phyloP scores from a whole-genome alignment of 306 rosid species.

The Senna tora region DNA sequence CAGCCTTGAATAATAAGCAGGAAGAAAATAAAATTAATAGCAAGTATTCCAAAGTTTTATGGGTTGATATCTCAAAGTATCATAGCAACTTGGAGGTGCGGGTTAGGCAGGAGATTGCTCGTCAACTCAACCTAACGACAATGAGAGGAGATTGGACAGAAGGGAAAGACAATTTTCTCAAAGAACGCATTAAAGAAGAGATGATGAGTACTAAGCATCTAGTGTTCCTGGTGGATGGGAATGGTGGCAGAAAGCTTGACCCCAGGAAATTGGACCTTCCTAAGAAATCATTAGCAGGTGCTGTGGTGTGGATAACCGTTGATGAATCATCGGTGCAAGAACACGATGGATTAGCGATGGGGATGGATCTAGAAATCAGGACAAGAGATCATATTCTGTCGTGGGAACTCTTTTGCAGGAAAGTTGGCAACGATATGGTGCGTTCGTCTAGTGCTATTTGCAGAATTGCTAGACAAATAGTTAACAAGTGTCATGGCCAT shows the following conservation, averaged over 20 bases:
- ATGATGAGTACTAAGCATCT: not conserved
- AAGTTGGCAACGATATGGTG: not conserved
- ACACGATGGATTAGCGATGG: not conserved
- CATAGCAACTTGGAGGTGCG: not conserved
- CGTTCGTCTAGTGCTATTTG: not conserved
- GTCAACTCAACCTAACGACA: not conserved
- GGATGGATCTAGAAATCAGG: slow-evolving; percentile 8
- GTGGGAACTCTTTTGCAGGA: slow-evolving; percentile 6
- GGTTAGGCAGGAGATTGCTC: not conserved
- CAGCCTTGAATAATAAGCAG: not conserved
- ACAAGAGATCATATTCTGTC: slow-evolving; percentile 4
- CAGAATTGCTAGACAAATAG: not conserved
- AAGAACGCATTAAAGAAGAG: not conserved
- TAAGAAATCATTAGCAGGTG: not conserved
- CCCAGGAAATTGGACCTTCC: not conserved
- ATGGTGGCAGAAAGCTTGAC: not conserved
- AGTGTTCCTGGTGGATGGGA: not conserved
- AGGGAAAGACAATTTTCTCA: not conserved
- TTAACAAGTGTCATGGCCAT: slow-evolving; percentile 1
- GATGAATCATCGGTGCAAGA: not conserved
- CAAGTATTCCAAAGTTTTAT: not conserved
- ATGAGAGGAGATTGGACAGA: not conserved
- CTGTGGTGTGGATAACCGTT: not conserved
- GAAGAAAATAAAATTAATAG: too few relatives aligned
- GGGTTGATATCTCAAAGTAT: not conserved